Conservation (phyloP, 1,284 basidiomycete genomes). For the Cystobasidium slooffiae region DNA sequence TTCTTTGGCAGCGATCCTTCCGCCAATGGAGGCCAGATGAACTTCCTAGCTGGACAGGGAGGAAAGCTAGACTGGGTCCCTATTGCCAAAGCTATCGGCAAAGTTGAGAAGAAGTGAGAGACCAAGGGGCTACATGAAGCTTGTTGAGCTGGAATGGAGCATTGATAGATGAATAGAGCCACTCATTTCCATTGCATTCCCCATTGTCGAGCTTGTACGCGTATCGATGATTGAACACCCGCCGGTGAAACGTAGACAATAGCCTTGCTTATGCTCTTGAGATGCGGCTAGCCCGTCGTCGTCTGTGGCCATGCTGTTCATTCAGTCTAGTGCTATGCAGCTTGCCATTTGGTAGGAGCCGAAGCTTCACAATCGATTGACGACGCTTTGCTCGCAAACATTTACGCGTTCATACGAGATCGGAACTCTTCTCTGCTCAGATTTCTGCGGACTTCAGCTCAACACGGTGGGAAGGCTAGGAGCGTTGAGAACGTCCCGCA, state of each 20-base stretch:
- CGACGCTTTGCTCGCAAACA: slow-evolving; percentile 1
- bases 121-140: not conserved
- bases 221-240: too few relatives aligned
- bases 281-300: too few relatives aligned
- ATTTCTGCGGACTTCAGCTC: not conserved
- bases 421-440: not conserved
- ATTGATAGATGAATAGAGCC: not conserved
- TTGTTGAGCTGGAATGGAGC: not conserved
- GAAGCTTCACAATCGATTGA: not conserved
- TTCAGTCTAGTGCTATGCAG: too few relatives aligned
- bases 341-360: not conserved
- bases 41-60: not conserved
- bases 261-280: too few relatives aligned
- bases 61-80: slow-evolving; percentile 8
- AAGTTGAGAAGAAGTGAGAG: not conserved
- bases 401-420: slow-evolving; percentile 1
- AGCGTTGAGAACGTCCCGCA: too few relatives aligned
- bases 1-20: slow-evolving; percentile 7
- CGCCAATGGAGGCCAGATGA: not conserved
- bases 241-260: too few relatives aligned
- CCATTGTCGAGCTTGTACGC: too few relatives aligned
- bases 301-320: too few relatives aligned
- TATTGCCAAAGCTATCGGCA: not conserved
- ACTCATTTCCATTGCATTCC: too few relatives aligned
- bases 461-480: not conserved